Base-by-base conservation (phyloP, 73 alveolate genomes). In the Blepharisma japonicum region DNA sequence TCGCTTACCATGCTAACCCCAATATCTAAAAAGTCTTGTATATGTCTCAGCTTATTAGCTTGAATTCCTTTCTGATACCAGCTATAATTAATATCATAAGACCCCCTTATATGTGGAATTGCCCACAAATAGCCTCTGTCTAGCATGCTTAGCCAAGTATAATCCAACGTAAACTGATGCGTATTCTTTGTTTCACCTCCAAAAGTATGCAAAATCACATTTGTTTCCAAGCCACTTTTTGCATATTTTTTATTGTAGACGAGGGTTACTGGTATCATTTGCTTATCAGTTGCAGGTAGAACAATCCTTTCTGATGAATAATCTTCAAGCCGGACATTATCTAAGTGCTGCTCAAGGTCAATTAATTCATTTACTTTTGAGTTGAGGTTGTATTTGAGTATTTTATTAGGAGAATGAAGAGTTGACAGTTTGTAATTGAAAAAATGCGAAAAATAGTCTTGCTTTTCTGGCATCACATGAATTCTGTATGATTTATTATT, bases 221-320 rank as follows among this genome's bases (percentile, higher is more conserved):
- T 14, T 2, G 66, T 6, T 45, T 45, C 77, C 9, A 14, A 2
- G 11, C 80, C 66, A 8, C 32, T n/a, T 70, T 39, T 70, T n/a
- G 27, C 66, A 14, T 47, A 9, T 25, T 45, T 25, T 70, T 70
- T 70, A 70, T 70, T 70, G 6, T 70, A 70, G 5, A 70, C 80
- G 5, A 70, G 61, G 27, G 80, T 70, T 1, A 70, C 14, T 39
- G 80, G 80, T 14, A 70, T 70, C 0, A 11, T 0, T n/a, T 9
- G 20, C 71, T 54, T 54, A 45, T 70, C 80, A 45, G 11, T 70
- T 11, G 80, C 56, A 39, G 80, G 56, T 2, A 39, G 42, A 25
- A 45, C 68, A 9, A 70, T 70, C 27, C 80, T 70, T 45, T 70
- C 80, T 70, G 80, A 70, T 14, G 61, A 11, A 45, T 70, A 70